Evolutionary conservation across 2,329 filamentous ascomycete species (phyloP).

Genomic region (Calonectria pauciramosa): DNA sequence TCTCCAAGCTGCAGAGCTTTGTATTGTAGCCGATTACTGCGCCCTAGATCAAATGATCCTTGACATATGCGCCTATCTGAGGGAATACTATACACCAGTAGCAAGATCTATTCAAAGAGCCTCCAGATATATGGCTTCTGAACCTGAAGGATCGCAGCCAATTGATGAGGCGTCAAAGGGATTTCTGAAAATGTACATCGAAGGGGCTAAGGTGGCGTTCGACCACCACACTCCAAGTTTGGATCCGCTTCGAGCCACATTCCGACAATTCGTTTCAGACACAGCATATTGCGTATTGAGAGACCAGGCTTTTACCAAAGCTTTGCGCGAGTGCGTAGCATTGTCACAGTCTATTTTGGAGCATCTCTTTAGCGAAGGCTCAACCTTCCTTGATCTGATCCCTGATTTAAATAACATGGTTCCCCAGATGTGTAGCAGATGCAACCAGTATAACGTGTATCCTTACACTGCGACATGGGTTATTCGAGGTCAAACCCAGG

Average conservation of each 20-base stretch:
- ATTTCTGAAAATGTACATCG: neutral
- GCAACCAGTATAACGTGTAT: neutral
- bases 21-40: neutral
- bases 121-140: neutral
- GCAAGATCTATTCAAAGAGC: neutral
- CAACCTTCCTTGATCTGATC: neutral
- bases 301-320: neutral
- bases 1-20: neutral
- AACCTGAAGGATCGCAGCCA: neutral
- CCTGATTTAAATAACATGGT: neutral
- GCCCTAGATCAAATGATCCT: neutral
- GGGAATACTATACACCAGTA: neutral
- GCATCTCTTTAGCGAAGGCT: neutral
- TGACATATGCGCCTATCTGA: neutral
- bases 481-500: neutral
- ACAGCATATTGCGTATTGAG: neutral
- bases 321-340: neutral
- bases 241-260: slow-evolving; percentile 1
- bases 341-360: neutral
- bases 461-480: neutral
- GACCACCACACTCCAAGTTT: neutral
- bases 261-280: neutral
- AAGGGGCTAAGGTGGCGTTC: neutral
- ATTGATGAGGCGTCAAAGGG: neutral
- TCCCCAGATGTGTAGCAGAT: neutral